Base-by-base conservation (phyloP, 1,139 yeast genomes). In the Kazachstania sp. region DNA sequence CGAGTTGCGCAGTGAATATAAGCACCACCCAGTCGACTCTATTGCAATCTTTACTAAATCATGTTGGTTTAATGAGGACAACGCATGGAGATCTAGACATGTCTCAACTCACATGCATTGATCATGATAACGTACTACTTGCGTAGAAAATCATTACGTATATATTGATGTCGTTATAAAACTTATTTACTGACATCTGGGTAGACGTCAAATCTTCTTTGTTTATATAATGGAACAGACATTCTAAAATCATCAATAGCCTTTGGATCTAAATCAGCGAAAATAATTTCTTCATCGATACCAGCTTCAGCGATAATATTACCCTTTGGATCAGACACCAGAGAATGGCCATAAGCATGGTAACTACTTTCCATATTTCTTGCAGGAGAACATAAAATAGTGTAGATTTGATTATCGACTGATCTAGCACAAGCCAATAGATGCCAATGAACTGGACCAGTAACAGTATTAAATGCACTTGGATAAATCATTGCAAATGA, bases 371-470 rank as follows among this genome's bases (percentile, higher is more conserved):
- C 73, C 51, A 78, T 71, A 59, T 86, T 87, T 62, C 97, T 75
- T 2, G 97, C 90, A 1, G 97, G 97, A 19, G 95, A 85, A 61
- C 95, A 87, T 61, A 86, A 66, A 12, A 88, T 67, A 11, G 87
- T 85, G 61, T 78, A 90, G 9, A 84, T 64, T 66, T 90, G 94
- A 66, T 90, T 90, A 64, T 90, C 97, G 11, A 90, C 83, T 3
- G 97, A 95, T 53, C 97, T 73, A 1, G 95, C 75, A 51, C 90
- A 74, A 1, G 94, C 96, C 50, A 90, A 74, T 54, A 88, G 72
- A 55, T 83, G 84, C 97, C 97, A 90, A 65, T 87, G 97, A 61
- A 86, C 71, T 1, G 97, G 97, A 0, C 97, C 97, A 0, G 97
- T 90, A 30, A 92, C 86, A 20, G 95, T 86, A 71, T 90, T 90